Base-by-base conservation (phyloP, 1,139 yeast genomes). In the Yamadazyma sp. region DNA sequence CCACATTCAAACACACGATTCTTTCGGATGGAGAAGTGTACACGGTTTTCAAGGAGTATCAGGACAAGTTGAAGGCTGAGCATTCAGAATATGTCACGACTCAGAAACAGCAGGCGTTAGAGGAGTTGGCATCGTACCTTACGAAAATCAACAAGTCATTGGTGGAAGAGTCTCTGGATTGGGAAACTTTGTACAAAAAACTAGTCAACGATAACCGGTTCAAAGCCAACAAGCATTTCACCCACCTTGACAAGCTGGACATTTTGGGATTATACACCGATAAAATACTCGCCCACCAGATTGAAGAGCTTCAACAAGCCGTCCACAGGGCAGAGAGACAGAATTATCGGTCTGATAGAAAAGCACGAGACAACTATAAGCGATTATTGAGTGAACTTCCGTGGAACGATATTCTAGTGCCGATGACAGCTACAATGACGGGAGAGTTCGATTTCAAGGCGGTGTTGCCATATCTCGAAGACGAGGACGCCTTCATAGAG, bases 391-490 rank as follows among this genome's bases (percentile, higher is more conserved):
- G 59, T 2, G 58, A 58, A 1, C 48, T 61, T n/a, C 66, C 71
- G 1, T 56, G 89, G 17, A 55, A 59, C 3, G 58, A 58, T 1
- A 48, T 61, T n/a, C 66, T 69, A 1, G 48, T 61, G 11, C 66
- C 70, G 1, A 69, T 85, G 15, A 70, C 64, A 16, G 79, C 85
- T 2, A 75, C 70, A 1, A 69, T 85, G 15, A 70, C 64, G 16
- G 79, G 85, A 2, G 75, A 73, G 39, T 69, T 87, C 1, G 68
- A 62, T 40, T 88, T 94, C 82, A 64, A 62, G 40, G 81, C 81
- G 18, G 55, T 87, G 5, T 68, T 77, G 28, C 68, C 76, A 0
- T 43, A 57, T 3, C 53, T 89, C 1, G 80, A 79, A 48, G 73
- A 76, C 22, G 84, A 84, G 43, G 72, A 68, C 38, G 65, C 80